phyloP scores from a whole-genome alignment of 2,329 filamentous ascomycete species.

The Fonsecaea multimorphosa region DNA sequence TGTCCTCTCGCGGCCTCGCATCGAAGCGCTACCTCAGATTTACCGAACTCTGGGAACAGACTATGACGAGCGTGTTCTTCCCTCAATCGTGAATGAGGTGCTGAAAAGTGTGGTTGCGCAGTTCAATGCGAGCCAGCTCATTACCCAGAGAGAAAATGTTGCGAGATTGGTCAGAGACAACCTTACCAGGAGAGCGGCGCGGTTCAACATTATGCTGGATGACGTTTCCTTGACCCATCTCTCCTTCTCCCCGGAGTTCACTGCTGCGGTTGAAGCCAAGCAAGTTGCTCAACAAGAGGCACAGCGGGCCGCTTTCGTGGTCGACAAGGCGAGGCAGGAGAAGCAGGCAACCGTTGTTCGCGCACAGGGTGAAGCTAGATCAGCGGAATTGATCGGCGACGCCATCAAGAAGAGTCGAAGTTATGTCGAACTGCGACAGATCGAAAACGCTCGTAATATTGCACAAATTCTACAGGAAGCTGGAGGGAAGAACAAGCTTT shows the following conservation, averaged over 20 bases:
- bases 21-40: conserved; percentile 91
- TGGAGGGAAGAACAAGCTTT: conserved; percentile 88
- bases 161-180: conserved; percentile 91
- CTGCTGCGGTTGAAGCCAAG: conserved; percentile 71
- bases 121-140: conserved; percentile 97
- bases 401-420: conserved; percentile 99
- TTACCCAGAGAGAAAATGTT: conserved; percentile 98
- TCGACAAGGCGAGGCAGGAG: conserved; percentile 98
- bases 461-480: conserved; percentile 85
- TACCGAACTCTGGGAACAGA: conserved; percentile 94
- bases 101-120: conserved; percentile 98
- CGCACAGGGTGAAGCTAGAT: conserved; percentile 98
- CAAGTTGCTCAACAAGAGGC: conserved; percentile 85
- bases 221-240: conserved; percentile 91
- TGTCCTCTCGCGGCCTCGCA: conserved; percentile 89
- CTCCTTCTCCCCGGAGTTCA: conserved; percentile 73
- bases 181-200: conserved; percentile 83
- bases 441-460: conserved; percentile 92
- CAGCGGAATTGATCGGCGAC: conserved; percentile 95
- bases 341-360: conserved; percentile 99
- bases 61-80: conserved; percentile 95
- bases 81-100: conserved; percentile 98
- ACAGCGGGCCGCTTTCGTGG: conserved; percentile 93
- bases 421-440: conserved; percentile 96
- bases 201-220: conserved; percentile 96